Percentiles rank a stretch among this genome's conserved stretches.
phyloP scores from a whole-genome alignment of 768 basidiomycete genomes.

The Lactifluus rugatus region DNA sequence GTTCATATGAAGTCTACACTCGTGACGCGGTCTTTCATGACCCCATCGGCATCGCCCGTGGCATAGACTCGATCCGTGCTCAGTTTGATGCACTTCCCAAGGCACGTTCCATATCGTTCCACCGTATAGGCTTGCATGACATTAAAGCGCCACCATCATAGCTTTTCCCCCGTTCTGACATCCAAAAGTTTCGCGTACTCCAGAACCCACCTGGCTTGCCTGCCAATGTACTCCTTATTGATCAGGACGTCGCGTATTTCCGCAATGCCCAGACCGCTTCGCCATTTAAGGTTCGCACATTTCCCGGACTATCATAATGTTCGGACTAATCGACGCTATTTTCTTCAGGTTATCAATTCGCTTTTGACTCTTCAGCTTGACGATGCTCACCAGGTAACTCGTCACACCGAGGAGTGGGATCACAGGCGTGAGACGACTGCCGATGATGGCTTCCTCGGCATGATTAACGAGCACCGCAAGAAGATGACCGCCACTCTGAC shows the following conservation, averaged over 20 bases:
- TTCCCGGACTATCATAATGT: not conserved
- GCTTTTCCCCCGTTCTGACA: slow-evolving; percentile 36
- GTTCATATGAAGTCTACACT: slow-evolving; percentile 36
- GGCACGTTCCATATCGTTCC: slow-evolving; percentile 21
- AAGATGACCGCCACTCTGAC: slow-evolving; percentile 32
- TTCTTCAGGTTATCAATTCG: slow-evolving; percentile 31
- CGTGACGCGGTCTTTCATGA: slow-evolving; percentile 34
- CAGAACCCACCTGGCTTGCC: slow-evolving; percentile 32
- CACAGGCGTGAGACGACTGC: slow-evolving; percentile 29
- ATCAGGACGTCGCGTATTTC: slow-evolving; percentile 40
- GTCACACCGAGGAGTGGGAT: slow-evolving; percentile 39
- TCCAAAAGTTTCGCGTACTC: slow-evolving; percentile 34
- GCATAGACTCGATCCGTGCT: slow-evolving; percentile 31
- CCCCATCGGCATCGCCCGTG: slow-evolving; percentile 37
- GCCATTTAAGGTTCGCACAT: slow-evolving; percentile 32
- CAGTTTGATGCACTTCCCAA: slow-evolving; percentile 39
- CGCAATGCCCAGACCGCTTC: slow-evolving; percentile 29
- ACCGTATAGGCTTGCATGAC: not conserved
- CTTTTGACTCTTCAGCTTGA: slow-evolving; percentile 34
- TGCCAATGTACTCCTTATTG: slow-evolving; percentile 33
- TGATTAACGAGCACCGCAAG: slow-evolving; percentile 38
- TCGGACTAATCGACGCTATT: not conserved
- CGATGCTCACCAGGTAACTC: slow-evolving; percentile 29
- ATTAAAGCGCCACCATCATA: slow-evolving; percentile 13
- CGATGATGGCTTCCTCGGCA: slow-evolving; percentile 36